Evolutionary conservation across 177 flowering plant genomes (phyloP), one percentile per base, ranked within the genome.

Genomic region (Vitis hybrid): DNA sequence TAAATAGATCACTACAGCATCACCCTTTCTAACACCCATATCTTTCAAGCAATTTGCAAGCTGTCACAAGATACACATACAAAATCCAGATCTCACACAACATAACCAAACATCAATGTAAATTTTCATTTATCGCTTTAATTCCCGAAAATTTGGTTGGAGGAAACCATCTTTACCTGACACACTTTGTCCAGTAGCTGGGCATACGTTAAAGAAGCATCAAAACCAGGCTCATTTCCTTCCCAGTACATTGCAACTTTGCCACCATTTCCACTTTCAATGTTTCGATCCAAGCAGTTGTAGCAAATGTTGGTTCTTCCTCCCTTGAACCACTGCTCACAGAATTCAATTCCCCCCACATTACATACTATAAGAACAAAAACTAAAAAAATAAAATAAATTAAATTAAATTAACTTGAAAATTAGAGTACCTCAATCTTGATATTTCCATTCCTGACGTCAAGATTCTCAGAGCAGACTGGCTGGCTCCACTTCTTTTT

Each of bases 291-390:
- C 76, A 96, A 71, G 64, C 95, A 92, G 65, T 96, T 96, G 85
- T 93, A 93, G 79, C 93, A 89, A 56, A 96, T 87, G 77, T 96
- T 96, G 80, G 98, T 96, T 49, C 80, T 58, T 21, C 98, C 99
- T n/a, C 98, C 97, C 78, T 91, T 96, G 83, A 96, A 96, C 99
- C 99, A 96, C 99, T 96, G 92, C 66, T 48, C 55, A 65, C 2
- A 64, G 11, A 24, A 55, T 12, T 55, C 11, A 11, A 35, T 48
- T n/a, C 24, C 7, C 27, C 6, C 11, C 15, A 56, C n/a, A 67
- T 12, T 8, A 6, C 70, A 24, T 4, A 54, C 11, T 2, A 32
- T 56, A 58, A n/a, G 15, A 16, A 66, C 10, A 55, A 56, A 35
- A 19, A n/a, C 12, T 3, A 19, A n/a, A 15, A 14, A 51, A 57